phyloP scores from a whole-genome alignment of 805 yeast genomes.

The Yarrowia phangngaensis region DNA sequence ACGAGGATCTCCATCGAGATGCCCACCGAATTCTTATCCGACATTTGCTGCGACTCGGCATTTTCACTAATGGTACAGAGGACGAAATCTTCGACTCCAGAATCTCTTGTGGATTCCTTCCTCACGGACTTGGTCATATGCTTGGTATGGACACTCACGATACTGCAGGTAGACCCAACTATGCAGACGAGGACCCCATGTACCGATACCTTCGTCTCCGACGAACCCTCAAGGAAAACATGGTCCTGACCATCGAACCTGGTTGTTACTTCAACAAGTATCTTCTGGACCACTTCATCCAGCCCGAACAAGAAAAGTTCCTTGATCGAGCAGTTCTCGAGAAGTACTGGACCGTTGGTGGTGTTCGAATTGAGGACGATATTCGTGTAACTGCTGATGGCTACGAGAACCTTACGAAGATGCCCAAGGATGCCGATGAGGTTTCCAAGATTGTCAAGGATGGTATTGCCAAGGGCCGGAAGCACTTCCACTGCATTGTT shows the following conservation, averaged over 20 bases:
- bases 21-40: conserved; percentile 77
- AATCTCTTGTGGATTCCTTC: conserved; percentile 76
- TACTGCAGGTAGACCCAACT: conserved; percentile 84
- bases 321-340: conserved; percentile 65
- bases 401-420: conserved; percentile 71
- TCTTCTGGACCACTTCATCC: conserved; percentile 60
- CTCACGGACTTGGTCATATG: conserved; percentile 94
- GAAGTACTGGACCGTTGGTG: conserved; percentile 86
- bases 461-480: conserved; percentile 58
- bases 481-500: conserved; percentile 58
- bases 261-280: conserved; percentile 89
- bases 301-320: conserved; percentile 48
- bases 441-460: conserved; percentile 68
- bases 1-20: conserved; percentile 80
- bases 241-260: conserved; percentile 94
- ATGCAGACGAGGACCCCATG: conserved; percentile 75
- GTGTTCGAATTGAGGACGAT: conserved; percentile 95
- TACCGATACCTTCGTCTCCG: conserved; percentile 76
- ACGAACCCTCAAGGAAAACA: conserved; percentile 62
- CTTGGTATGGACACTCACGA: conserved; percentile 96
- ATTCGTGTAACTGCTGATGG: conserved; percentile 74
- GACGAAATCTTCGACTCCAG: conserved; percentile 68
- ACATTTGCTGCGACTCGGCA: conserved; percentile 67
- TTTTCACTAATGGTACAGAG: conserved; percentile 56
- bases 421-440: conserved; percentile 83